Conservation (phyloP, 2,329 filamentous ascomycete genomes). For the Botrytis galanthina region DNA sequence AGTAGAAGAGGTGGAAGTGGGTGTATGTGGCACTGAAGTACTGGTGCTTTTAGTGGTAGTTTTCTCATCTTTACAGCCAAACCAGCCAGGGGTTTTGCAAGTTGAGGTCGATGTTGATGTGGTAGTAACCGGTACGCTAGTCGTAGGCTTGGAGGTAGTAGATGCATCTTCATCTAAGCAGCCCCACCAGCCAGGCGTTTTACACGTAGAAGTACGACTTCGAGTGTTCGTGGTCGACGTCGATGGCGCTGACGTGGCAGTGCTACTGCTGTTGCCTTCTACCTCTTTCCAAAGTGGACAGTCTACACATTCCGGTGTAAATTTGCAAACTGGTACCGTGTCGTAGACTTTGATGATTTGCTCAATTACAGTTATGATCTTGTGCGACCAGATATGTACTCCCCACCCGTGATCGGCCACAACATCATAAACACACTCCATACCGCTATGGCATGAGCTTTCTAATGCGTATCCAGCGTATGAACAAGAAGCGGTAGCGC, state of each 20-base stretch:
- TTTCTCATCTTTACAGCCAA: conserved; percentile 49
- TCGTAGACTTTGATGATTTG: conserved; percentile 86
- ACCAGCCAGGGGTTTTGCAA: conserved; percentile 48
- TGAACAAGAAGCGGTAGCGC: conserved; percentile 85
- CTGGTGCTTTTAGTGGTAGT: conserved; percentile 42
- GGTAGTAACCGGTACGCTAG: conserved; percentile 26
- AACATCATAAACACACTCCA: conserved; percentile 87
- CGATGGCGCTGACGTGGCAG: conserved; percentile 56
- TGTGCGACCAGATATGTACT: conserved; percentile 86
- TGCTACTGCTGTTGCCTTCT: conserved; percentile 71
- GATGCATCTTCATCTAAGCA: conserved; percentile 45
- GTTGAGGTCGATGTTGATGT: conserved; percentile 37
- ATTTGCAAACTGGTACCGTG: conserved; percentile 70
- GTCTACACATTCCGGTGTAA: conserved; percentile 79
- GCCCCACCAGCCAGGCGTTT: conserved; percentile 82
- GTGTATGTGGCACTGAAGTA: conserved; percentile 27
- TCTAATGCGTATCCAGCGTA: conserved; percentile 91
- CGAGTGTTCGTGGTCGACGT: conserved; percentile 54
- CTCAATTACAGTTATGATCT: conserved; percentile 82
- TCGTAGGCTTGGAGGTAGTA: conserved; percentile 32
- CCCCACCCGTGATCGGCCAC: conserved; percentile 90
- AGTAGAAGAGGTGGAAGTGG: conserved; percentile 14
- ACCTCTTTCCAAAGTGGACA: conserved; percentile 87
- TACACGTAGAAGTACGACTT: conserved; percentile 79
- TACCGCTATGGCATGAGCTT: conserved; percentile 84